Conservation (phyloP, 2,329 filamentous ascomycete species). For the Arthrobotrys megalospora region DNA sequence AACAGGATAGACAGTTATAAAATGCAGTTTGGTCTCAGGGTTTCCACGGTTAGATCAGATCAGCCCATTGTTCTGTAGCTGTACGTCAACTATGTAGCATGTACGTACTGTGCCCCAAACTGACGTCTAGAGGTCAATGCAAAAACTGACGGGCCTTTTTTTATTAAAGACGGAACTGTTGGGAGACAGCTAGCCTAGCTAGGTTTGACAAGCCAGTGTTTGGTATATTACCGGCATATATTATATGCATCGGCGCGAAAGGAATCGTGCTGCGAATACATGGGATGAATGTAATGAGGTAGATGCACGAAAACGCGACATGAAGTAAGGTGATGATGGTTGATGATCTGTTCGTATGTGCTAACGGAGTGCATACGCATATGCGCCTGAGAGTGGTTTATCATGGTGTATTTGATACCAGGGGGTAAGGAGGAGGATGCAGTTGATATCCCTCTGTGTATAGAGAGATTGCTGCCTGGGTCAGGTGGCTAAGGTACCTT, state of each 20-base stretch:
- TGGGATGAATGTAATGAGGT: neutral
- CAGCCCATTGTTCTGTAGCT: slow-evolving; percentile 20
- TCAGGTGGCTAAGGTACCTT: neutral
- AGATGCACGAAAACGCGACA: slow-evolving; percentile 25
- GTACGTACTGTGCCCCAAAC: slow-evolving; percentile 13
- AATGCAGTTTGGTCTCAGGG: neutral
- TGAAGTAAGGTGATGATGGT: neutral
- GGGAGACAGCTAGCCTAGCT: slow-evolving; percentile 6
- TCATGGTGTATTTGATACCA: neutral
- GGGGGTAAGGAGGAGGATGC: slow-evolving; percentile 5
- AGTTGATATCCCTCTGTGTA: slow-evolving; percentile 5
- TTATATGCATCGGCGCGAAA: slow-evolving; percentile 40
- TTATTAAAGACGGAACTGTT: slow-evolving; percentile 3
- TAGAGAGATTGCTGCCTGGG: neutral
- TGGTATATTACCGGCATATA: neutral
- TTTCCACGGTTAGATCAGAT: neutral
- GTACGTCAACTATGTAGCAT: slow-evolving; percentile 16
- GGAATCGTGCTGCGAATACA: neutral
- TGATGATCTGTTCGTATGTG: slow-evolving; percentile 22
- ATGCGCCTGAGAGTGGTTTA: slow-evolving; percentile 8
- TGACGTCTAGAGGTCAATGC: slow-evolving; percentile 2
- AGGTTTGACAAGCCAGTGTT: neutral
- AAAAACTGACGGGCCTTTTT: slow-evolving; percentile 3
- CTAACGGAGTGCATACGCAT: slow-evolving; percentile 15
- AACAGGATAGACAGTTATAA: neutral